These are phyloP conservation scores for Pittosporum tobira DNA, from an alignment of 129 eudicot genomes.

Conservation along the genomic window DNA sequence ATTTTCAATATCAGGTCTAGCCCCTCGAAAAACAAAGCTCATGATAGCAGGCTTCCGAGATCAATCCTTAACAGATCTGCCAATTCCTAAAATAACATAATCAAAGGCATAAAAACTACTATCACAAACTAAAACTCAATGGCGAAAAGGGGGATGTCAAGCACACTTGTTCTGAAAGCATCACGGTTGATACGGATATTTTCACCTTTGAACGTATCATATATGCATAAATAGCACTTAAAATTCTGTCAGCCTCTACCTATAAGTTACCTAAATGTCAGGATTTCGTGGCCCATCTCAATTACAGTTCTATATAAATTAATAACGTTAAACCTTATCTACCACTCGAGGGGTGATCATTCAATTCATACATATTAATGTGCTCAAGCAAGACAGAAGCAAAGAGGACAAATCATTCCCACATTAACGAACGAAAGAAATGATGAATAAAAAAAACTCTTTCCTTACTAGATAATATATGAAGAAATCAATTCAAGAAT, in stretches of 20 bases:
- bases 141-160: not conserved
- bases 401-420: too few species aligned
- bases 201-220: too few species aligned
- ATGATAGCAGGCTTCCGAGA: slow-evolving; percentile 1
- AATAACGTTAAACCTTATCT: not conserved
- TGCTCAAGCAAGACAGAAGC: too few species aligned
- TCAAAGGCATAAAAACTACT: not conserved
- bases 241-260: not conserved
- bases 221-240: too few species aligned
- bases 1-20: slow-evolving; percentile 29
- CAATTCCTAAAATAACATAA: not conserved
- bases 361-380: too few species aligned
- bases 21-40: slow-evolving; percentile 32
- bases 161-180: not conserved
- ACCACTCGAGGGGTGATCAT: not conserved
- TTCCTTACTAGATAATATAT: too few species aligned
- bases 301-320: not conserved
- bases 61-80: not conserved
- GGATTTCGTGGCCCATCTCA: not conserved
- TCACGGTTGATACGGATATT: not conserved
- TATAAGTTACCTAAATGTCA: not conserved
- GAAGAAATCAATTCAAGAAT: too few species aligned
- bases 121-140: not conserved
- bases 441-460: too few species aligned
- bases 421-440: too few species aligned